phyloP scores from a whole-genome alignment of 768 basidiomycete genomes.

The Butyriboletus loyo region DNA sequence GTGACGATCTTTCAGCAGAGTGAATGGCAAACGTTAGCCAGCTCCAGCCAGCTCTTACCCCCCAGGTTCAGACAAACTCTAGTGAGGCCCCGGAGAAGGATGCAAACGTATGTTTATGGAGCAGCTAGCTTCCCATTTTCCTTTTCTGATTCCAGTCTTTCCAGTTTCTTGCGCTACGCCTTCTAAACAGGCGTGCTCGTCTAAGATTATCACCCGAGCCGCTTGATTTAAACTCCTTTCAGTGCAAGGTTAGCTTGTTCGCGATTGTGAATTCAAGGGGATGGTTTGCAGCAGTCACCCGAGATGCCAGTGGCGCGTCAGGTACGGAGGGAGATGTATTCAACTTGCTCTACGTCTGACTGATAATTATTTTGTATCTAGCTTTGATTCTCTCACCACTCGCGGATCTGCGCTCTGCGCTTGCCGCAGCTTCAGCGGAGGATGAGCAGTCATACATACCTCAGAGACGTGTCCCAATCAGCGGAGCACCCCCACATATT shows the following conservation, averaged over 20 bases:
- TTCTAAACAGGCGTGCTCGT: conserved; percentile 60
- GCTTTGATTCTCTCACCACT: conserved; percentile 64
- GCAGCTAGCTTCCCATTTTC: neutral
- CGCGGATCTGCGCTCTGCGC: conserved; percentile 53
- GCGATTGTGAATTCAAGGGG: conserved; percentile 56
- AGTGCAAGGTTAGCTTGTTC: conserved; percentile 51
- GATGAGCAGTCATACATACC: conserved; percentile 47
- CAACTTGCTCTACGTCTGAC: neutral
- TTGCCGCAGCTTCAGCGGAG: conserved; percentile 39
- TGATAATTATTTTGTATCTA: conserved; percentile 22
- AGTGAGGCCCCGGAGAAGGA: conserved; percentile 28
- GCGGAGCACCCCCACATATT: conserved; percentile 46
- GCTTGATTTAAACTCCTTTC: conserved; percentile 40
- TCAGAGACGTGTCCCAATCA: conserved; percentile 46
- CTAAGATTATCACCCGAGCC: conserved; percentile 56
- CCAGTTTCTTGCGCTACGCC: conserved; percentile 39
- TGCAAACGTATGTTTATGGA: conserved; percentile 24
- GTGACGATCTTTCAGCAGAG: neutral
- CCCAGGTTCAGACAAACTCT: conserved; percentile 25
- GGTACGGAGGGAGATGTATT: conserved; percentile 33
- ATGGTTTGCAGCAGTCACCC: conserved; percentile 67
- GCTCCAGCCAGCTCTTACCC: conserved; percentile 21
- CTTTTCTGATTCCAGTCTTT: conserved; percentile 4
- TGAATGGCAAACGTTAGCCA: conserved; percentile 33
- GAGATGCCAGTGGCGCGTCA: conserved; percentile 32